phyloP scores from a whole-genome alignment of 495 filamentous ascomycete species.

The Penicillium herquei region DNA sequence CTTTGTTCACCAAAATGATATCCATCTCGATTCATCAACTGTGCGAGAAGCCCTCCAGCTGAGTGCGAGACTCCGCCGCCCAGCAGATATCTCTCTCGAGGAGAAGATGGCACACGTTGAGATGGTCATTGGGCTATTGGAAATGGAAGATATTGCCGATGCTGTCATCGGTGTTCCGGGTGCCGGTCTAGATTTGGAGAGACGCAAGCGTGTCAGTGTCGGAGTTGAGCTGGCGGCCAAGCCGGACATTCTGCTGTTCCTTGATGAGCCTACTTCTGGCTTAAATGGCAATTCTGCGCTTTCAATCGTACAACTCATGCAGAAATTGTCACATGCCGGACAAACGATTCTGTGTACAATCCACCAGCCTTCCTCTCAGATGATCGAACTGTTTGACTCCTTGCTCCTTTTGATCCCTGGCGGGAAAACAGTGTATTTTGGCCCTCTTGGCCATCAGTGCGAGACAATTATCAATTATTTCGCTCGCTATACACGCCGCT shows the following conservation, averaged over 20 bases:
- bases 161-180: too few species aligned
- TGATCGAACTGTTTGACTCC: conserved; percentile 57
- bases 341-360: conserved; percentile 65
- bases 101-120: too few species aligned
- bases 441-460: conserved; percentile 49
- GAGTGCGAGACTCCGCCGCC: conserved; percentile 45
- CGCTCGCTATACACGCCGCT: conserved; percentile 19
- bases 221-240: conserved; percentile 75
- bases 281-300: conserved; percentile 67
- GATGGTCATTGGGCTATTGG: too few species aligned
- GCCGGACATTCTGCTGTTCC: conserved; percentile 58
- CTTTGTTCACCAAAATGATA: conserved; percentile 68
- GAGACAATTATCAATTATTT: conserved; percentile 49
- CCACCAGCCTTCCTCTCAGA: conserved; percentile 48
- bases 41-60: conserved; percentile 49
- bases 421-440: conserved; percentile 56
- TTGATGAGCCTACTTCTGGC: conserved; percentile 66
- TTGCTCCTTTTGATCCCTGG: conserved; percentile 50
- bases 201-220: conserved; percentile 35
- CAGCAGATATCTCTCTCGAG: conserved; percentile 1
- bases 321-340: conserved; percentile 57
- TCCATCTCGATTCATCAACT: conserved; percentile 54
- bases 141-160: too few species aligned
- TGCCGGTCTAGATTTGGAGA: neutral
- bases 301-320: conserved; percentile 64